Base-by-base conservation (phyloP, 1,139 yeast genomes). In the Saccharomyces hybrid region DNA sequence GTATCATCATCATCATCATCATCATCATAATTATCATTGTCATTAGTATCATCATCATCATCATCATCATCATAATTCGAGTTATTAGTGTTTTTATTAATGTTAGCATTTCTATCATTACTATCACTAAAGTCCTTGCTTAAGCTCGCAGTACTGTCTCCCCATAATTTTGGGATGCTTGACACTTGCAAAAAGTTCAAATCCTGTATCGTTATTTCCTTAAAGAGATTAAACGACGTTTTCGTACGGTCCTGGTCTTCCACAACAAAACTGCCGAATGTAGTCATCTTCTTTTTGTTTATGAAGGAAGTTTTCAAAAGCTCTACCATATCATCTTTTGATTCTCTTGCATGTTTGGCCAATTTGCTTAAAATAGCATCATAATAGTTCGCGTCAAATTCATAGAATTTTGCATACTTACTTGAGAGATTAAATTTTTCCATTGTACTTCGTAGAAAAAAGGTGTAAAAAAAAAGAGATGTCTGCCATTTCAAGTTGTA, bases 401-500 rank as follows among this genome's bases (percentile, higher is more conserved):
- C 42, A 38, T 49, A 57, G 3, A 50, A 12, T 24, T 44, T 29
- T 1, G 52, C 52, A 31, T 50, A 52, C 2, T 21, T 27, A 48
- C 51, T 54, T 8, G 53, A 54, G n/a, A 38, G 44, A 6, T 55
- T 55, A 47, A 57, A 60, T 19, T 55, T 53, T 24, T 52, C 28
- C 3, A 60, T 52, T 3, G 57, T 52, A 19, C 52, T 38, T 14
- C 55, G 53, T 46, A 64, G 46, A 19, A 60, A 52, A 38, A 57
- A 58, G 4, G 65, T 57, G 51, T 51, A 60, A 19, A 60, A 52
- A 16, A 62, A 59, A 26, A 62, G 49, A 16, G 61, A 61, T 12
- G 57, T 55, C 34, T 60, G 60, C 62, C 64, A 63, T 52, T 63
- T 63, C 38, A 60, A 54, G 50, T 58, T 62, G 27, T 60, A 60